These are phyloP conservation scores for Papiliotrema fonsecae DNA, from an alignment of 1,284 basidiomycete genomes.

Conservation along the genomic window DNA sequence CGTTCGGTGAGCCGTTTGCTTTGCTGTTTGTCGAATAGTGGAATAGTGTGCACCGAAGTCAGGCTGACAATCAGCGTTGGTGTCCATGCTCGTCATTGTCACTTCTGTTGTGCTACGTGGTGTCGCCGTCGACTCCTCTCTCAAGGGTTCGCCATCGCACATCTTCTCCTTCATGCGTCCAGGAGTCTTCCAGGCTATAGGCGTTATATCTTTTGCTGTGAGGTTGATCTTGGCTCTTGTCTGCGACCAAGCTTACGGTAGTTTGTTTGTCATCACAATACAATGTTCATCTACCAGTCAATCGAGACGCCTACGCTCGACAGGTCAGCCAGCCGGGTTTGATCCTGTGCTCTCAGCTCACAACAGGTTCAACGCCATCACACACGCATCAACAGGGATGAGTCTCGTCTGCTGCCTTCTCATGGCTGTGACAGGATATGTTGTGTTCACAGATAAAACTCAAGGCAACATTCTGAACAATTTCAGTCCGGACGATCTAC, in stretches of 20 bases:
- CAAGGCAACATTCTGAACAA: slow-evolving; percentile 89
- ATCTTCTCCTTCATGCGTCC: slow-evolving; percentile 68
- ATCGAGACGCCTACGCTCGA: slow-evolving; percentile 89
- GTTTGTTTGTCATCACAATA: slow-evolving; percentile 85
- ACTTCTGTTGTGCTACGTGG: slow-evolving; percentile 79
- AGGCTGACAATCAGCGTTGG: slow-evolving; percentile 53
- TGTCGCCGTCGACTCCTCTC: slow-evolving; percentile 67
- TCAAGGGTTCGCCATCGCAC: slow-evolving; percentile 62
- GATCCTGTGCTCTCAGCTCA: background rate
- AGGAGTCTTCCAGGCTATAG: slow-evolving; percentile 83
- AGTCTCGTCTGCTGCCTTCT: slow-evolving; percentile 75
- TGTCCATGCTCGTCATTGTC: slow-evolving; percentile 95
- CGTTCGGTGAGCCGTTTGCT: slow-evolving; percentile 53
- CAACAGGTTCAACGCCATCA: slow-evolving; percentile 78
- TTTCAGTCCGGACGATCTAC: slow-evolving; percentile 68
- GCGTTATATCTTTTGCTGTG: slow-evolving; percentile 86
- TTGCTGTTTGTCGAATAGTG: background rate
- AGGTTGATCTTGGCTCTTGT: slow-evolving; percentile 9
- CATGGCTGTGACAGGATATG: slow-evolving; percentile 84
- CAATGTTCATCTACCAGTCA: slow-evolving; percentile 89
- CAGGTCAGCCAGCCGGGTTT: slow-evolving; percentile 24
- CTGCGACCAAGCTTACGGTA: slow-evolving; percentile 8
- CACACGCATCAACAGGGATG: slow-evolving; percentile 80
- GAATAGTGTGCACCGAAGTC: no score
- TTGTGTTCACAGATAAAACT: slow-evolving; percentile 92